These are phyloP conservation scores for Raffaelea deltoideospora DNA, from an alignment of 2,329 filamentous ascomycete species.

Conservation along the genomic window DNA sequence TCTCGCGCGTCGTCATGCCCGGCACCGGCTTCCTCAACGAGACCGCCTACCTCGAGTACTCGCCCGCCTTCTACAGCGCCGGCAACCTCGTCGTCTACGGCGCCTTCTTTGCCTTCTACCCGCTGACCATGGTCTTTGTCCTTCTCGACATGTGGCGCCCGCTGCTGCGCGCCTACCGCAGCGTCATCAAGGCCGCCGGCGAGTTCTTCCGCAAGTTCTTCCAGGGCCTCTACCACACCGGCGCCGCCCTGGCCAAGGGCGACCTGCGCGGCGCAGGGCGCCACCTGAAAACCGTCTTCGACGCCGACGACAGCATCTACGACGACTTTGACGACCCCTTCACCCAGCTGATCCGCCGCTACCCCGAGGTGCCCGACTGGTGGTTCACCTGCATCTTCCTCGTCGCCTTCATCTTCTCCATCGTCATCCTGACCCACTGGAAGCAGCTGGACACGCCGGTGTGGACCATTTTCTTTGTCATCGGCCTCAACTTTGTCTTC, in stretches of 20 bases:
- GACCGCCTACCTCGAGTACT: constrained; percentile 32
- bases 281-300: neutral
- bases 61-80: constrained; percentile 33
- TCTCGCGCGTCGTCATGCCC: constrained; percentile 23
- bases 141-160: constrained; percentile 22
- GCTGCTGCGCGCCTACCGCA: constrained; percentile 3
- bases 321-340: constrained; percentile 1
- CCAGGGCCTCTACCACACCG: neutral
- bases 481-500: constrained; percentile 20
- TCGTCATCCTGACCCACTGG: neutral
- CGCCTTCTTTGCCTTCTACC: constrained; percentile 40
- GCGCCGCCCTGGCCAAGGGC: neutral
- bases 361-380: constrained; percentile 3
- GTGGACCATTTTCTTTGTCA: constrained; percentile 4
- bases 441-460: constrained; percentile 1
- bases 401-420: constrained; percentile 1
- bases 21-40: constrained; percentile 28
- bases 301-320: neutral
- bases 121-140: constrained; percentile 34
- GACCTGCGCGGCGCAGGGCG: neutral
- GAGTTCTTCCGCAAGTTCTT: neutral
- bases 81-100: constrained; percentile 34
- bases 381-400: constrained; percentile 1
- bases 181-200: neutral
- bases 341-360: neutral